A percentile compares a stretch with the other conserved stretches of the same genome.
These are phyloP conservation scores for Nakazawaea anatomiae DNA, from an alignment of 805 yeast species.

Conservation along the genomic window DNA sequence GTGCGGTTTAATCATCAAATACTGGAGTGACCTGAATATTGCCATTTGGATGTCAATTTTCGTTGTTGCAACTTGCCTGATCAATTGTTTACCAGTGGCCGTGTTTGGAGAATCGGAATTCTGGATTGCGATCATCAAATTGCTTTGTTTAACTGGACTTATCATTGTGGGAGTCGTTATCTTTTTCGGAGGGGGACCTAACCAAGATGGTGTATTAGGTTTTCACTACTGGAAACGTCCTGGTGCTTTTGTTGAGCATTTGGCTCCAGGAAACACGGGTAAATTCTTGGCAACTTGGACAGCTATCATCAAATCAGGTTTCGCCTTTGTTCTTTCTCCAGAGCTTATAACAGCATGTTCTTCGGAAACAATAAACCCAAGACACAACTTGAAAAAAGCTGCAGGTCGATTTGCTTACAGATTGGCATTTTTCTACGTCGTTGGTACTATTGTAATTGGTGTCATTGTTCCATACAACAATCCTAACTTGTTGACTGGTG, in stretches of 20 bases:
- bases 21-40: slow-evolving; percentile 44
- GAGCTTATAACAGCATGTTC: slow-evolving; percentile 57
- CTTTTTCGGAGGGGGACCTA: slow-evolving; percentile 37
- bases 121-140: slow-evolving; percentile 59
- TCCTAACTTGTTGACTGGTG: slow-evolving; percentile 17
- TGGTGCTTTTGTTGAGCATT: slow-evolving; percentile 54
- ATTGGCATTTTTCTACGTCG: slow-evolving; percentile 43
- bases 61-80: slow-evolving; percentile 33
- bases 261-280: slow-evolving; percentile 46
- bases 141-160: slow-evolving; percentile 55
- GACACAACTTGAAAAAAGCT: slow-evolving; percentile 51
- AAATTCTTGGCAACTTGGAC: slow-evolving; percentile 51
- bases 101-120: slow-evolving; percentile 63
- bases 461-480: slow-evolving; percentile 46
- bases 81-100: slow-evolving; percentile 47
- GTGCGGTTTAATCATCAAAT: slow-evolving; percentile 46
- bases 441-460: slow-evolving; percentile 43
- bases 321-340: slow-evolving; percentile 52
- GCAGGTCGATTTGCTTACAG: slow-evolving; percentile 53
- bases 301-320: slow-evolving; percentile 51
- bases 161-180: slow-evolving; percentile 44
- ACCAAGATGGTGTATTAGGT: slow-evolving; percentile 40
- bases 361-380: slow-evolving; percentile 49
- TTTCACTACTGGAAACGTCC: slow-evolving; percentile 46
- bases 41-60: slow-evolving; percentile 50